Conservation (phyloP, 2,329 filamentous ascomycete genomes). For the Hymenoscyphus scutula region DNA sequence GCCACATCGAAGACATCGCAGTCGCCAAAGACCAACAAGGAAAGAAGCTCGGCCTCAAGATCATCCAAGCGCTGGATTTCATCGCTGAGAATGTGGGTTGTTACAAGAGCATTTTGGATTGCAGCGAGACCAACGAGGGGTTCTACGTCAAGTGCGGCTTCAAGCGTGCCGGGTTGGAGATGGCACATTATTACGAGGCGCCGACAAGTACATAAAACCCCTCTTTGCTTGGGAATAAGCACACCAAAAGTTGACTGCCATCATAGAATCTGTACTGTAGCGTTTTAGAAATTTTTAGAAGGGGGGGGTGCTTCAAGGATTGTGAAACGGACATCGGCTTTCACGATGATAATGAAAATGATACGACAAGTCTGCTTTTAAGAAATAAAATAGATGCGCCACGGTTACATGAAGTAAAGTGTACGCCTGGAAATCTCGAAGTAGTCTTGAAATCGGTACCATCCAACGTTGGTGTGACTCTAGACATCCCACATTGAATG, state of each 20-base stretch:
- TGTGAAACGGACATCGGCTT: too few relatives aligned
- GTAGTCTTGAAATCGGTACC: too few relatives aligned
- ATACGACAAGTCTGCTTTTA: too few relatives aligned
- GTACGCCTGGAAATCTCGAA: too few relatives aligned
- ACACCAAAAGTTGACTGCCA: constrained; percentile 13
- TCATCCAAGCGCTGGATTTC: constrained; percentile 89
- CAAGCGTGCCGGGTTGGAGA: constrained; percentile 87
- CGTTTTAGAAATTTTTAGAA: not conserved
- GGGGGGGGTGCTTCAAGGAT: not conserved
- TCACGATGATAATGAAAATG: too few relatives aligned
- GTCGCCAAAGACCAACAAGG: constrained; percentile 93
- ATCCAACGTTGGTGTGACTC: too few relatives aligned
- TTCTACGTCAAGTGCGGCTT: constrained; percentile 99
- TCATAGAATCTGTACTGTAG: constrained; percentile 16
- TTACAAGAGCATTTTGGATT: constrained; percentile 97
- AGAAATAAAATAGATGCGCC: too few relatives aligned
- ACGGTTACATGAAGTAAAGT: too few relatives aligned
- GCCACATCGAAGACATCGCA: constrained; percentile 88
- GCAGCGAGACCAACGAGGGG: constrained; percentile 91
- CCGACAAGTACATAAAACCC: constrained; percentile 60
- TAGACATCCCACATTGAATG: too few relatives aligned
- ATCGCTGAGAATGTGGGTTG: constrained; percentile 86
- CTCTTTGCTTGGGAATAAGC: not conserved
- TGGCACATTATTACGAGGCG: constrained; percentile 88
- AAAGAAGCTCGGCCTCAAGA: constrained; percentile 87